Evolutionary conservation across 495 filamentous ascomycete genomes (phyloP).

Genomic region (Clohesyomyces aquaticus): DNA sequence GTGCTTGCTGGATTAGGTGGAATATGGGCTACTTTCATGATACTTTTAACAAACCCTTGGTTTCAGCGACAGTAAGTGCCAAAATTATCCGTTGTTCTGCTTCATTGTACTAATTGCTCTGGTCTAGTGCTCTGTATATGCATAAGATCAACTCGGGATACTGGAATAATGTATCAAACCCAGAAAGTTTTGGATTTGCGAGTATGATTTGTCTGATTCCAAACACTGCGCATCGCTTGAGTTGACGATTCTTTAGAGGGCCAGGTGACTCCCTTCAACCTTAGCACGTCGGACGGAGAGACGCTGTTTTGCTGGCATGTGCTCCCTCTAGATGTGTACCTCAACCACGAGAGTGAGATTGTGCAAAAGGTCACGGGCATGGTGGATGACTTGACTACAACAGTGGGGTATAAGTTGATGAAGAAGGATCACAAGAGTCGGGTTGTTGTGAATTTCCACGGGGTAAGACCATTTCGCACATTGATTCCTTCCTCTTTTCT

Average conservation of each 20-base stretch:
- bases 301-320: constrained; percentile 50
- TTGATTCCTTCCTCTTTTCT: neutral
- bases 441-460: constrained; percentile 47
- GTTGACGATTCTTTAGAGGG: constrained; percentile 34
- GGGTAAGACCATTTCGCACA: too few species aligned
- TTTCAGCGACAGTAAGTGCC: constrained; percentile 66
- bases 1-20: constrained; percentile 47
- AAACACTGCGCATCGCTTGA: neutral
- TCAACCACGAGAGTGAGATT: constrained; percentile 43
- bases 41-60: constrained; percentile 55
- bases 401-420: constrained; percentile 43
- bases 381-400: constrained; percentile 41
- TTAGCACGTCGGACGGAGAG: constrained; percentile 46
- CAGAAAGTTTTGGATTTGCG: constrained; percentile 80
- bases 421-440: constrained; percentile 41
- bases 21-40: constrained; percentile 49
- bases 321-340: constrained; percentile 47
- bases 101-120: constrained; percentile 13
- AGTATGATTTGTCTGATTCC: constrained; percentile 55
- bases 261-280: constrained; percentile 49
- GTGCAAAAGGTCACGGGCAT: constrained; percentile 25
- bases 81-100: too few species aligned
- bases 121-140: constrained; percentile 74
- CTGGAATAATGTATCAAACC: constrained; percentile 70
- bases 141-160: constrained; percentile 70